Evolutionary conservation across 768 basidiomycete species (phyloP), one percentile per base, ranked within the genome.

Genomic region (Hygrocybe punicea): DNA sequence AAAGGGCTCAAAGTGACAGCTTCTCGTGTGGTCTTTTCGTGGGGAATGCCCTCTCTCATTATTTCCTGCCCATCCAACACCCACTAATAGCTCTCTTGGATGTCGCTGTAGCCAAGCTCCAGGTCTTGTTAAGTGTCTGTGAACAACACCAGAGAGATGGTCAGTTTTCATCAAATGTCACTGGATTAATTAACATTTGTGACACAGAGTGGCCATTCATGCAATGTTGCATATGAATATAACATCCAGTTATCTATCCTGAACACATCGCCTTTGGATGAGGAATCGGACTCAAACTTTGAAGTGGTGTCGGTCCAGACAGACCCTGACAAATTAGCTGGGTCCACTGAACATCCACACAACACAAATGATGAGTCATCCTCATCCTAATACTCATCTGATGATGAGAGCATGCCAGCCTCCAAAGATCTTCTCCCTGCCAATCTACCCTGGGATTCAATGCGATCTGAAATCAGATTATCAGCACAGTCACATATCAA

Each of bases 51-150:
- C n/a, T n/a, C n/a, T n/a, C n/a, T n/a, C n/a, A n/a, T n/a, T n/a
- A n/a, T n/a, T n/a, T n/a, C n/a, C n/a, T n/a, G n/a, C 45, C 37
- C 1, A 51, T 16, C 19, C 19, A n/a, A 9, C 11, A 21, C 16
- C 39, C 33, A n/a, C 34, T 58, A 5, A 51, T 58, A 1, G 44
- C 8, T 19, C 37, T 42, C 4, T 17, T 16, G 8, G 5, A 25
- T 36, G 49, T 60, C 24, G 39, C 42, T 40, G 58, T 57, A 36
- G 57, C 62, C 19, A 17, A 60, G 14, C 17, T 66, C 16, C 39
- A 45, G 35, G 44, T 64, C 39, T 47, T 63, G 23, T 59, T 64
- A n/a, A 39, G 25, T 19, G 29, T 60, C 10, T 16, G 44, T 33
- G 29, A 46, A 8, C 37, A 45, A 14, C 59, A 60, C 21, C 53